A percentile compares a stretch with the other conserved stretches of the same genome.
Evolutionary conservation across 331 rosid species (phyloP).

Genomic region (Pyracantha coccinea): DNA sequence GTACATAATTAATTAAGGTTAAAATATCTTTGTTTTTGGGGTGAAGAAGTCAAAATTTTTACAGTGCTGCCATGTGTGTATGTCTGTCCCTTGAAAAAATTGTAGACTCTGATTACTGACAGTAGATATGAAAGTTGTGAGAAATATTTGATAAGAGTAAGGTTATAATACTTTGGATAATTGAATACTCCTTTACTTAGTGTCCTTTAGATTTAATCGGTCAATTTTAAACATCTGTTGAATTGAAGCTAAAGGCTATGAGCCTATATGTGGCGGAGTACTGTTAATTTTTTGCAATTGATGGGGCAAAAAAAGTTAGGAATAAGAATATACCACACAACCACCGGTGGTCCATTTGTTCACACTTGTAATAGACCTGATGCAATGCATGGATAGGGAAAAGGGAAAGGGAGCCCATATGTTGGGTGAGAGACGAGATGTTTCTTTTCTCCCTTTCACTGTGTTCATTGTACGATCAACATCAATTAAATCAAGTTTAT

Average conservation of each 20-base stretch:
- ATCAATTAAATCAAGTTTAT: neutral
- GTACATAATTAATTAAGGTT: neutral
- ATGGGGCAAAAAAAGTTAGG: neutral
- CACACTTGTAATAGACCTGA: neutral
- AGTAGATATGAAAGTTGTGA: neutral
- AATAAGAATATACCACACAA: neutral
- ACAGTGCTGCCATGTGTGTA: constrained; percentile 20
- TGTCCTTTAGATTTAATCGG: too few relatives aligned
- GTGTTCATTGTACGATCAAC: neutral
- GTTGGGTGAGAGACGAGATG: neutral
- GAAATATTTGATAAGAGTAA: neutral
- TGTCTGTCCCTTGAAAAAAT: neutral
- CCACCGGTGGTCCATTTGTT: neutral
- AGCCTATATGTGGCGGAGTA: too few relatives aligned
- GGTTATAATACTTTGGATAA: too few relatives aligned
- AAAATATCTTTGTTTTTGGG: neutral
- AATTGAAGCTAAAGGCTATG: too few relatives aligned
- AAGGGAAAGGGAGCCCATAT: neutral
- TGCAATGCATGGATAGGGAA: constrained; percentile 7
- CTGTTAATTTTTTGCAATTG: too few relatives aligned
- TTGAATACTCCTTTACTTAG: too few relatives aligned
- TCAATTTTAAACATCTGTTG: too few relatives aligned
- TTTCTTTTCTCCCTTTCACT: neutral
- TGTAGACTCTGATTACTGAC: too few relatives aligned
- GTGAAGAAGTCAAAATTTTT: constrained; percentile 34